These are phyloP conservation scores for Rhynchosporium graminicola DNA, from an alignment of 2,329 filamentous ascomycete species.

Conservation along the genomic window DNA sequence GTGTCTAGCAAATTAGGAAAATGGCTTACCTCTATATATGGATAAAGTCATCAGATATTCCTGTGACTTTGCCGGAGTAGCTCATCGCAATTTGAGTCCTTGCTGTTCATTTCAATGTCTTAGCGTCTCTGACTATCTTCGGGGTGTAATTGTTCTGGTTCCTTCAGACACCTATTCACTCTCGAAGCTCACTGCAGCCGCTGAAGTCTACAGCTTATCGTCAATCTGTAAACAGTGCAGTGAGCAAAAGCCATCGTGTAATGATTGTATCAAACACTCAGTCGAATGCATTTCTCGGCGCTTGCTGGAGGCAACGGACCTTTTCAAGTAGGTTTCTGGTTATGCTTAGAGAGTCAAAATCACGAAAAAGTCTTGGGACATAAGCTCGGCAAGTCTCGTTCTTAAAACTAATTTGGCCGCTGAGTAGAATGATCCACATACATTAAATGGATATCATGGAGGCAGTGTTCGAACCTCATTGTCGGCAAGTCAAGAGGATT, in stretches of 20 bases:
- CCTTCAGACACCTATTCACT: not conserved
- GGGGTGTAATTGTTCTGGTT: not conserved
- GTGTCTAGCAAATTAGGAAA: no score
- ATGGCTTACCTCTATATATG: no score
- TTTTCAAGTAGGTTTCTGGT: slow-evolving; percentile 19
- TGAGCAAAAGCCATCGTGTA: slow-evolving; percentile 44
- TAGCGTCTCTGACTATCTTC: not conserved
- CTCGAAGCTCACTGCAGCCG: not conserved
- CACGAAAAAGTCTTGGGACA: not conserved
- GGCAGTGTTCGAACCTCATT: not conserved
- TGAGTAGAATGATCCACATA: slow-evolving; percentile 3
- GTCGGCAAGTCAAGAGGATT: not conserved
- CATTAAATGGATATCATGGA: slow-evolving; percentile 10
- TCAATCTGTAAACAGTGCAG: slow-evolving; percentile 41
- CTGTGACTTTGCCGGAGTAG: not conserved
- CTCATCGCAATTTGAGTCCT: not conserved
- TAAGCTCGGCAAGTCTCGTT: no score
- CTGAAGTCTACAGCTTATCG: not conserved
- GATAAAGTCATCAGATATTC: not conserved
- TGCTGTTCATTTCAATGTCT: not conserved
- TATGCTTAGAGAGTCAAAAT: not conserved
- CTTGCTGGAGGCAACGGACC: slow-evolving; percentile 16
- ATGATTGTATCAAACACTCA: slow-evolving; percentile 46
- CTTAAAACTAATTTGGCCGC: not conserved
- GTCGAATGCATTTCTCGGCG: slow-evolving; percentile 43